Conservation (phyloP, 352 stramenopile species). For the Pythium pyrilobum region DNA sequence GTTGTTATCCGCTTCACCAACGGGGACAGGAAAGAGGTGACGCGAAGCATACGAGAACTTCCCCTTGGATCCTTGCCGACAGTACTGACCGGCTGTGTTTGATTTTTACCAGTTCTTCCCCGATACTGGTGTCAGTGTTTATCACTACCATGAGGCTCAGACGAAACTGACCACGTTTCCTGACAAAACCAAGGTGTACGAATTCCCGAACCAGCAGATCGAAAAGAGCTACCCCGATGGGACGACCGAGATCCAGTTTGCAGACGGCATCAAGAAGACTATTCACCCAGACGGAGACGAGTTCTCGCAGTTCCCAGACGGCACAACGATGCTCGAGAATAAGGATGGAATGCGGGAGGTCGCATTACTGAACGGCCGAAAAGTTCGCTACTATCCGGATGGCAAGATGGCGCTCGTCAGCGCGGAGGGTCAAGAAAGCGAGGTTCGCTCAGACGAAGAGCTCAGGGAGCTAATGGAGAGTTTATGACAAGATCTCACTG, state of each 20-base stretch:
- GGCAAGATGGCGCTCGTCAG: constrained; percentile 59
- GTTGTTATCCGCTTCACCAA: constrained; percentile 92
- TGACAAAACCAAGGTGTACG: constrained; percentile 93
- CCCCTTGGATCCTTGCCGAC: neutral
- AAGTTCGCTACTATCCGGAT: constrained; percentile 71
- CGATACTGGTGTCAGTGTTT: constrained; percentile 87
- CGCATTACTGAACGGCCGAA: constrained; percentile 65
- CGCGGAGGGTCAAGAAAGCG: constrained; percentile 37
- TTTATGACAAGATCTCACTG: neutral
- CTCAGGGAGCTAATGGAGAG: constrained; percentile 51
- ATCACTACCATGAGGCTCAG: constrained; percentile 91
- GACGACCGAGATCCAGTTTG: constrained; percentile 92
- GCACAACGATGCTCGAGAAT: constrained; percentile 76
- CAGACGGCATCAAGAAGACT: constrained; percentile 91
- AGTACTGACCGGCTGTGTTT: neutral
- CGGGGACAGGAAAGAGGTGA: constrained; percentile 92
- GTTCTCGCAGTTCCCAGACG: constrained; percentile 77
- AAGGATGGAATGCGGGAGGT: constrained; percentile 68
- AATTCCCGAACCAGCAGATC: constrained; percentile 94
- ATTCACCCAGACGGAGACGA: constrained; percentile 72
- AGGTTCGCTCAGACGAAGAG: constrained; percentile 59
- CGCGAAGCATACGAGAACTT: neutral
- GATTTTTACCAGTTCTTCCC: constrained; percentile 38
- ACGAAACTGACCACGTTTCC: constrained; percentile 93
- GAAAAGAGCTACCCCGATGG: constrained; percentile 93